These are phyloP conservation scores for Antitrichia curtipendula DNA, from an alignment of 225 moss, liverwort and hornwort species.

Conservation along the genomic window DNA sequence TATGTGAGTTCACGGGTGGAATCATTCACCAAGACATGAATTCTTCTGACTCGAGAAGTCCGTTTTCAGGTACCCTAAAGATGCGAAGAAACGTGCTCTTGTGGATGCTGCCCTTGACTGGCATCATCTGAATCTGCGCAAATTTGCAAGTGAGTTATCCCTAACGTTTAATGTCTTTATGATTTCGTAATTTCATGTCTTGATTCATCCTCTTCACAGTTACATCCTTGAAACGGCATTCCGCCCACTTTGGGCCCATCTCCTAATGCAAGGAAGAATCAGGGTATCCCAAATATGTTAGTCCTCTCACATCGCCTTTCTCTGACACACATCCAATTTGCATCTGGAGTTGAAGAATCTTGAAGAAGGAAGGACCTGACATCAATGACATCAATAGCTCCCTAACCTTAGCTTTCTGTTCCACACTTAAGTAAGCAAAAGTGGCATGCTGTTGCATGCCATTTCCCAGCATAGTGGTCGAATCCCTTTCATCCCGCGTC, in stretches of 20 bases:
- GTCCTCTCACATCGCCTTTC: not conserved
- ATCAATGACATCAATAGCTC: not conserved
- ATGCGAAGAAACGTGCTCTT: constrained; percentile 16
- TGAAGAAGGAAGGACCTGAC: not conserved
- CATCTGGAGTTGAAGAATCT: not conserved
- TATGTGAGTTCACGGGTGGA: no score
- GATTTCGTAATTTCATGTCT: no score
- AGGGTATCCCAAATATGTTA: not conserved
- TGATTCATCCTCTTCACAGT: not conserved
- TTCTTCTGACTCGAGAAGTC: not conserved
- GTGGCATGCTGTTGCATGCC: no score
- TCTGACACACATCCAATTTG: not conserved
- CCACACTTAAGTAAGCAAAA: not conserved
- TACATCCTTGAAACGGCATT: not conserved
- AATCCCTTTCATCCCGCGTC: no score
- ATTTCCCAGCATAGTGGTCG: no score
- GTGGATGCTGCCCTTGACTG: constrained; percentile 24
- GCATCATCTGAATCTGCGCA: constrained; percentile 16
- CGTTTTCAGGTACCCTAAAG: constrained; percentile 9
- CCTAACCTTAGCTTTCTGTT: not conserved
- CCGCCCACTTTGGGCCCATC: not conserved
- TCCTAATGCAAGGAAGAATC: not conserved
- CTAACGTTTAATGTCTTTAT: not conserved
- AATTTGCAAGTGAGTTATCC: not conserved
- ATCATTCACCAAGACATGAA: no score